Evolutionary conservation across 345 rosid genomes (phyloP).

Genomic region (Cardamine resedifolia): DNA sequence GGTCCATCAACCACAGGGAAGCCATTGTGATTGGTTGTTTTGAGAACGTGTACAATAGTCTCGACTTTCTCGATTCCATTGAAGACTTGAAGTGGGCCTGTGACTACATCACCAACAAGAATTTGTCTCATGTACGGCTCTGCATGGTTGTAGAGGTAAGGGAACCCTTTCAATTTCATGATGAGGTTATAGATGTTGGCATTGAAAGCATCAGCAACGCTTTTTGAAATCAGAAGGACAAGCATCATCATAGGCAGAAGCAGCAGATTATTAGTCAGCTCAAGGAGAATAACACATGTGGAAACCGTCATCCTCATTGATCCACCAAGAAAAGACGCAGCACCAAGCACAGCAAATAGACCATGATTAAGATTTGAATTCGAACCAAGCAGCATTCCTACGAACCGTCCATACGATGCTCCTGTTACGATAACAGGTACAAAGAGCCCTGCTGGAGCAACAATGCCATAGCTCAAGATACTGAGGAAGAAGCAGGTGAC

Average conservation of each 20-base stretch:
- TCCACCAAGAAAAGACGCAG: conserved; percentile 91
- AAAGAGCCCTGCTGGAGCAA: conserved; percentile 85
- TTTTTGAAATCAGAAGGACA: conserved; percentile 88
- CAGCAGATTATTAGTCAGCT: conserved; percentile 82
- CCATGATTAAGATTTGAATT: conserved; percentile 68
- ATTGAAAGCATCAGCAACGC: conserved; percentile 88
- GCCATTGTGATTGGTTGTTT: conserved; percentile 71
- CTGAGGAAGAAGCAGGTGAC: conserved; percentile 74
- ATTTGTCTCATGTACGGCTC: conserved; percentile 97
- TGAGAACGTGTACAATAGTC: conserved; percentile 69
- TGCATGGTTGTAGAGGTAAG: conserved; percentile 70
- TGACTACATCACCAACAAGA: conserved; percentile 72
- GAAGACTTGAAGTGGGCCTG: conserved; percentile 76
- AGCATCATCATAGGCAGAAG: conserved; percentile 90
- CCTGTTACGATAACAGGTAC: conserved; percentile 91
- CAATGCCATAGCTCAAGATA: conserved; percentile 80
- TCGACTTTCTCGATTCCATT: conserved; percentile 76
- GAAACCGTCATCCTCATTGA: conserved; percentile 97
- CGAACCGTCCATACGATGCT: conserved; percentile 82
- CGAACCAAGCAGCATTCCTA: conserved; percentile 72
- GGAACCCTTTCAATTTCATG: conserved; percentile 90
- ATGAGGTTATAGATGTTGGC: conserved; percentile 79
- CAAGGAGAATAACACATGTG: conserved; percentile 78
- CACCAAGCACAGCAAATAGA: conserved; percentile 89
- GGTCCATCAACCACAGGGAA: conserved; percentile 81